Evolutionary conservation across 1,284 basidiomycete species (phyloP), one percentile per base, ranked within the genome.

Genomic region (Cryptococcus sp.): DNA sequence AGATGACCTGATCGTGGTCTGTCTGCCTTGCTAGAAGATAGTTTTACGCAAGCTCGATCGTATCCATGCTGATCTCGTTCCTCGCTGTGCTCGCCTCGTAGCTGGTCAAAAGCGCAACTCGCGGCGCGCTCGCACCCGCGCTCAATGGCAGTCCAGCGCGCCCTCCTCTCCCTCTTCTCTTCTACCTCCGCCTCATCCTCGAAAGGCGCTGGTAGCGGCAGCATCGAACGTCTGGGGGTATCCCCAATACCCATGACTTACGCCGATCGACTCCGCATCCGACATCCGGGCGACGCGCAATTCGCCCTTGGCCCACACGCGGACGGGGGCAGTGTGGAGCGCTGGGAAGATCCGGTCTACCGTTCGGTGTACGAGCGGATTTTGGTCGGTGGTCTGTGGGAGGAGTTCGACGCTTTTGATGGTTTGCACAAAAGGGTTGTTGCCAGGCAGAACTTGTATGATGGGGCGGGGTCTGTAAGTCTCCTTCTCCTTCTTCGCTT

Each of bases 241-340:
- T 35, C 31, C 2, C 31, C 13, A 35, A 13, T 35, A 8, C 87
- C 88, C 0, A 76, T 92, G 20, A 83, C 84, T 0, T 92, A 92
- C 74, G 88, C 85, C 55, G 90, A 92, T 75, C 81, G 90, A 11
- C 78, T 92, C 22, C 82, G 89, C 1, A 88, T 92, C 47, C 82
- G 90, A 5, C 82, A 82, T 38, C 88, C 89, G 0, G 89, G 90
- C 0, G 88, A 89, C 64, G 75, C 80, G 8, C 81, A 82, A 49
- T 92, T 91, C 84, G 81, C 82, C 6, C 78, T 91, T 3, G 88
- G 87, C 0, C 85, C 89, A 4, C 89, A 92, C 68, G 81, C 89
- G 49, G 90, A 92, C 69, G 87, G 87, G 0, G 89, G 89, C 0
- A 83, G 84, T 5, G 78, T 90, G 27, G 89, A 92, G 75, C 78